These are phyloP conservation scores for Fusarium albidum DNA, from an alignment of 2,329 filamentous ascomycete species.

Conservation along the genomic window DNA sequence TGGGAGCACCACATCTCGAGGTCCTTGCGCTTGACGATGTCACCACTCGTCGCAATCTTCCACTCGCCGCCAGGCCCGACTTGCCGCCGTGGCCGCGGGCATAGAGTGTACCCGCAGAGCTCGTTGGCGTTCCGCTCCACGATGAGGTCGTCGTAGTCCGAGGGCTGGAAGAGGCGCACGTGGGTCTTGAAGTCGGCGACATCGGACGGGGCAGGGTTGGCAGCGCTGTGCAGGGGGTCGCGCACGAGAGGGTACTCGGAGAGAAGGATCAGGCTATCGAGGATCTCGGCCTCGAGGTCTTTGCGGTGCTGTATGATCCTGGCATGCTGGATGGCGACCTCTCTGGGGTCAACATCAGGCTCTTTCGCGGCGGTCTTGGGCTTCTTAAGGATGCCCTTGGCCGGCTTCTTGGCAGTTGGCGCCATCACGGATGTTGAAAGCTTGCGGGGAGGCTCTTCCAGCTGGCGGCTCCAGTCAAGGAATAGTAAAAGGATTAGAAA, in stretches of 20 bases:
- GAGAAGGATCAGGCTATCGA: constrained; percentile 75
- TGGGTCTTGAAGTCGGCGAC: constrained; percentile 69
- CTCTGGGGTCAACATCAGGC: constrained; percentile 52
- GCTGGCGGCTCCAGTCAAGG: constrained; percentile 4
- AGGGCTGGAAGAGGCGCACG: constrained; percentile 79
- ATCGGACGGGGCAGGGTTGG: constrained; percentile 65
- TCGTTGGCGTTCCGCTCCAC: constrained; percentile 86
- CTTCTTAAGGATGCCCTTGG: constrained; percentile 70
- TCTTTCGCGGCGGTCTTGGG: constrained; percentile 39
- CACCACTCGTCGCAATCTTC: constrained; percentile 67
- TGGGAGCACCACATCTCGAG: constrained; percentile 89
- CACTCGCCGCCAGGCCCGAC: constrained; percentile 68
- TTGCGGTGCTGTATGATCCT: constrained; percentile 83
- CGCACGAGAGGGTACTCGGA: constrained; percentile 63
- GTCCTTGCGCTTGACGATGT: constrained; percentile 75
- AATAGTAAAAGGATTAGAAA: constrained; percentile 6
- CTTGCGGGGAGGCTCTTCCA: constrained; percentile 5
- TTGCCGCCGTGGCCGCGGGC: constrained; percentile 68
- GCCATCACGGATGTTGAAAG: constrained; percentile 34
- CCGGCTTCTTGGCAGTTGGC: constrained; percentile 44
- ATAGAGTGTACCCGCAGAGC: constrained; percentile 86
- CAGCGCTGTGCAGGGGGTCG: constrained; percentile 48
- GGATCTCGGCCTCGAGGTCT: constrained; percentile 76
- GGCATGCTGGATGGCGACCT: constrained; percentile 83
- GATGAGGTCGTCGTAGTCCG: constrained; percentile 89